Evolutionary conservation across 208 protist genomes (phyloP), one percentile per base, ranked within the genome.

Genomic region (Leptomonas pyrrhocoris): DNA sequence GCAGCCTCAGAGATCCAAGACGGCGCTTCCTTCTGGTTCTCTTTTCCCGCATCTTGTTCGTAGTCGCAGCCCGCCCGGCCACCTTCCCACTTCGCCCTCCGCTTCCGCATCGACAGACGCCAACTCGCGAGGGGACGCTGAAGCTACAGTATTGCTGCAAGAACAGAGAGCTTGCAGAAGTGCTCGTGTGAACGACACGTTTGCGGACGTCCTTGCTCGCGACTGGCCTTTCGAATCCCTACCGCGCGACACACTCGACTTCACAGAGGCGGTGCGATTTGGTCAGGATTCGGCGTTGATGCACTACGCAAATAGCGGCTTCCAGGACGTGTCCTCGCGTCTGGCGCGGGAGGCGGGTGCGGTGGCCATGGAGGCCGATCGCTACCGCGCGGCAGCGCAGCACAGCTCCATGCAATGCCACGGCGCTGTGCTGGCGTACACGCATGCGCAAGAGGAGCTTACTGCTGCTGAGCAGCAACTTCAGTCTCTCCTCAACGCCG

Each of bases 291-390:
- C 50, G 27, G 34, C 60, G 27, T 30, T 56, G 60, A n/a, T 74
- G 53, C 69, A 68, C 60, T 58, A 50, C 43, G 51, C 45, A 8
- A 61, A 63, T 16, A 50, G 21, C 27, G 53, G 53, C 51, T 74
- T 74, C 34, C 43, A 36, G 13, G 42, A 55, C 19, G 53, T 62
- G 28, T 53, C 45, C 25, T 36, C 49, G 21, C 40, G 28, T 4
- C 38, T 68, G 2, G 31, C 43, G 36, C 27, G 18, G 30, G 60
- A 73, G 49, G 68, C 42, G 11, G 28, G 48, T 5, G 50, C 40
- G 1, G 40, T 63, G 1, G 23, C 25, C 34, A 45, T 67, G 18
- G 68, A 67, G 50, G 42, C 60, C 16, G 50, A 59, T n/a, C 57
- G 57, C 4, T 50, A 59, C n/a, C 48, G 67, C 2, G 36, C 51